phyloP scores from a whole-genome alignment of 2,329 filamentous ascomycete genomes.

The Stachybotrys chlorohalonatus region DNA sequence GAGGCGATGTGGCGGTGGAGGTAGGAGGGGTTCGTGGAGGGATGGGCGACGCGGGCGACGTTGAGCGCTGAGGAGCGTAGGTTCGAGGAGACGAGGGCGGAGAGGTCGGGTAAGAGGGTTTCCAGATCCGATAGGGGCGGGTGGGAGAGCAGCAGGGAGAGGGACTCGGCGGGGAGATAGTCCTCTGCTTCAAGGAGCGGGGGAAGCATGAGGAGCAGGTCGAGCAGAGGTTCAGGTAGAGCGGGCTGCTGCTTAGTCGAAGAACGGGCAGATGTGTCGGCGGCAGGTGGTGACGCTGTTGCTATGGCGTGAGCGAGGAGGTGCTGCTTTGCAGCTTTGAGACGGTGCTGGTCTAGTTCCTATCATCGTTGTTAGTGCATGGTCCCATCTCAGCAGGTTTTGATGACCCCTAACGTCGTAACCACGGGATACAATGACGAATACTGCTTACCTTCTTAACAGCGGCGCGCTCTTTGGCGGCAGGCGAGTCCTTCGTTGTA shows the following conservation, averaged over 20 bases:
- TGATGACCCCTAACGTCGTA: too few species aligned
- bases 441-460: constrained; percentile 34
- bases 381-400: background rate
- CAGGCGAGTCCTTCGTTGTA: constrained; percentile 43
- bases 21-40: constrained; percentile 43
- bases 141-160: constrained; percentile 36
- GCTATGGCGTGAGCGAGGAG: constrained; percentile 42
- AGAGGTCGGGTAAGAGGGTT: constrained; percentile 36
- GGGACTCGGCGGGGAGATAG: constrained; percentile 24
- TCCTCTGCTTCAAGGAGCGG: constrained; percentile 31
- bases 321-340: constrained; percentile 38
- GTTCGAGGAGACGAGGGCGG: constrained; percentile 36
- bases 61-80: constrained; percentile 39
- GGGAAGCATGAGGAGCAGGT: constrained; percentile 47
- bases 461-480: constrained; percentile 38
- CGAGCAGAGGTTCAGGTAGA: constrained; percentile 36
- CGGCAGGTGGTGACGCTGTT: constrained; percentile 27
- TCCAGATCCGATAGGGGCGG: constrained; percentile 40
- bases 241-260: constrained; percentile 11
- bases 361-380: constrained; percentile 11
- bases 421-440: background rate
- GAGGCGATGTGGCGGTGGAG: constrained; percentile 48
- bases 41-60: constrained; percentile 38
- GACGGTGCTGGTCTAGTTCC: constrained; percentile 41
- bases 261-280: constrained; percentile 9